A percentile compares a stretch with the other conserved stretches of the same genome.
Evolutionary conservation across 148 eudicot genomes (phyloP).

Genomic region (Fagopyrum homotropicum): DNA sequence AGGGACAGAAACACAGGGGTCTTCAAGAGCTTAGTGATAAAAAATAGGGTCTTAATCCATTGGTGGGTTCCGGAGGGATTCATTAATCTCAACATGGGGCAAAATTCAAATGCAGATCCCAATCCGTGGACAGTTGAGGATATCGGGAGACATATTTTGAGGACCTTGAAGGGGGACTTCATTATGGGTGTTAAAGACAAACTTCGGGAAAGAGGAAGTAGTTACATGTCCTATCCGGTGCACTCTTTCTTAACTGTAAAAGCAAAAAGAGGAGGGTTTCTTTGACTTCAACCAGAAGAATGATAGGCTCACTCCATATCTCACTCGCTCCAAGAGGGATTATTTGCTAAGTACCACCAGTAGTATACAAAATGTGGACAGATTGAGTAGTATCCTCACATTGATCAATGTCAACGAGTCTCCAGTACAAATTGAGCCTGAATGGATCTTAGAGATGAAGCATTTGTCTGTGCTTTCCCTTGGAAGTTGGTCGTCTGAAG

Average conservation of each 20-base stretch:
- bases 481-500: slow-evolving; percentile 36
- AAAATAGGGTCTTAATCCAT: slow-evolving; percentile 25
- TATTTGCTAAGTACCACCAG: no score
- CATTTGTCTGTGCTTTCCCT: slow-evolving; percentile 29
- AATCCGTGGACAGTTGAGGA: background rate
- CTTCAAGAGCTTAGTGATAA: slow-evolving; percentile 3
- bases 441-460: slow-evolving; percentile 29
- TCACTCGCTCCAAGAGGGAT: background rate
- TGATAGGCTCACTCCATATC: background rate
- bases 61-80: slow-evolving; percentile 46
- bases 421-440: slow-evolving; percentile 18
- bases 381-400: background rate
- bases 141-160: background rate
- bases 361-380: background rate
- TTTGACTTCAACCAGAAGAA: background rate
- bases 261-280: background rate
- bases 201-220: background rate
- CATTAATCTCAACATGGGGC: slow-evolving; percentile 9
- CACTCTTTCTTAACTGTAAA: background rate
- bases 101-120: background rate
- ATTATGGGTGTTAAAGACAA: background rate
- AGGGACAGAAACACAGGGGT: background rate
- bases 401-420: slow-evolving; percentile 29
- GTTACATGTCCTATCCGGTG: background rate
- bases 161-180: background rate